phyloP scores from a whole-genome alignment of 495 filamentous ascomycete genomes.

The Chaetomium fimeti region DNA sequence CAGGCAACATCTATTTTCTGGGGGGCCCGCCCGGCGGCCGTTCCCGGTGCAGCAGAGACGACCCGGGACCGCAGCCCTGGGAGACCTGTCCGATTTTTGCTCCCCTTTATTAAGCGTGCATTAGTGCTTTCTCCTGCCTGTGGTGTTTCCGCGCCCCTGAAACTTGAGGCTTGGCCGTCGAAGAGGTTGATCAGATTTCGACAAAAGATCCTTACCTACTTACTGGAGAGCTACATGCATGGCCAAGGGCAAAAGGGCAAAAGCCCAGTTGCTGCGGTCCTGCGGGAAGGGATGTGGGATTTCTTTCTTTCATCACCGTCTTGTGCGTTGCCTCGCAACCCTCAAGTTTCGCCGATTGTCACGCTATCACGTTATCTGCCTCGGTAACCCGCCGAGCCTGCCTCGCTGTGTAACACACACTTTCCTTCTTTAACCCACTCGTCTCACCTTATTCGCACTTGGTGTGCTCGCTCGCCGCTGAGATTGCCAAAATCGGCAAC shows the following conservation, averaged over 20 bases:
- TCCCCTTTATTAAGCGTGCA: slow-evolving; percentile 45
- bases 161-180: not conserved
- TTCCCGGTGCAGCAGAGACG: slow-evolving; percentile 27
- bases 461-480: not conserved
- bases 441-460: not conserved
- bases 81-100: slow-evolving; percentile 27
- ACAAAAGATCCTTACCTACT: not conserved
- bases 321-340: not conserved
- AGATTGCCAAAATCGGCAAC: slow-evolving; percentile 1
- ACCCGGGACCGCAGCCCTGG: slow-evolving; percentile 31
- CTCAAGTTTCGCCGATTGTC: not conserved
- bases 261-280: no score
- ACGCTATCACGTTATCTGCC: not conserved
- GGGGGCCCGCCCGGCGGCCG: slow-evolving; percentile 24
- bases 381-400: no score
- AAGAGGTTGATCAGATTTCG: not conserved
- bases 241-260: no score
- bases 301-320: no score
- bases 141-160: slow-evolving; percentile 8
- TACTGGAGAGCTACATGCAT: no score
- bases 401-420: slow-evolving; percentile 6
- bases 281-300: no score
- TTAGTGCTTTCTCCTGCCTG: slow-evolving; percentile 32
- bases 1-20: no score
- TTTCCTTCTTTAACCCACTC: not conserved